These are phyloP conservation scores for Collybiopsis confluens DNA, from an alignment of 768 basidiomycete species.

Conservation along the genomic window DNA sequence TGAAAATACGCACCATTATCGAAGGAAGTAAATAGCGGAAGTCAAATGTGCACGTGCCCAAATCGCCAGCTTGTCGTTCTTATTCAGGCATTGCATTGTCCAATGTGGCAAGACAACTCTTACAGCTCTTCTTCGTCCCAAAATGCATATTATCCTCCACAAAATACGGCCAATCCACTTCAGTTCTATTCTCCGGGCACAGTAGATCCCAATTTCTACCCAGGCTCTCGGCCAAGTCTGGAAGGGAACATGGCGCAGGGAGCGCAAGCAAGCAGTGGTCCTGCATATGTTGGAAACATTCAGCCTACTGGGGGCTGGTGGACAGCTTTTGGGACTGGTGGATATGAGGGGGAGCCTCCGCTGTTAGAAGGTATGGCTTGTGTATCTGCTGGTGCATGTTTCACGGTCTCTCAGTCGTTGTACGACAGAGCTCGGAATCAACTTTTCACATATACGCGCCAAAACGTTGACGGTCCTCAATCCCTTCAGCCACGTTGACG, in stretches of 20 bases:
- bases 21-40: no score
- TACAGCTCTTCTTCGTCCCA: conserved; percentile 62
- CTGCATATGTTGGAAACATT: conserved; percentile 67
- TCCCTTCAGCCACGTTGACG: conserved; percentile 78
- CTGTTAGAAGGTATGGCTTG: conserved; percentile 79
- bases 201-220: conserved; percentile 60
- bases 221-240: conserved; percentile 69
- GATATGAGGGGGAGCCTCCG: conserved; percentile 93
- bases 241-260: conserved; percentile 60
- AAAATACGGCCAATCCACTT: conserved; percentile 53
- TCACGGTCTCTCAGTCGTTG: neutral
- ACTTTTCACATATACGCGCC: conserved; percentile 91
- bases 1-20: no score
- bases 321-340: conserved; percentile 94
- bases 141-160: conserved; percentile 49
- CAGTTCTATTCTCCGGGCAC: conserved; percentile 72
- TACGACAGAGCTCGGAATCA: conserved; percentile 86
- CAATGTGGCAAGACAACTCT: conserved; percentile 78
- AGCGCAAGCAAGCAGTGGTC: no score
- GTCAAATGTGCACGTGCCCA: conserved; percentile 2
- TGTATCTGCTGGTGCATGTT: neutral
- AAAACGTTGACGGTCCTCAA: conserved; percentile 97
- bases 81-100: no score
- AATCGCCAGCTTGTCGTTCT: neutral
- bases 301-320: conserved; percentile 80